Conservation (phyloP, 2,329 filamentous ascomycete genomes). For the Xylariaceae sp. region DNA sequence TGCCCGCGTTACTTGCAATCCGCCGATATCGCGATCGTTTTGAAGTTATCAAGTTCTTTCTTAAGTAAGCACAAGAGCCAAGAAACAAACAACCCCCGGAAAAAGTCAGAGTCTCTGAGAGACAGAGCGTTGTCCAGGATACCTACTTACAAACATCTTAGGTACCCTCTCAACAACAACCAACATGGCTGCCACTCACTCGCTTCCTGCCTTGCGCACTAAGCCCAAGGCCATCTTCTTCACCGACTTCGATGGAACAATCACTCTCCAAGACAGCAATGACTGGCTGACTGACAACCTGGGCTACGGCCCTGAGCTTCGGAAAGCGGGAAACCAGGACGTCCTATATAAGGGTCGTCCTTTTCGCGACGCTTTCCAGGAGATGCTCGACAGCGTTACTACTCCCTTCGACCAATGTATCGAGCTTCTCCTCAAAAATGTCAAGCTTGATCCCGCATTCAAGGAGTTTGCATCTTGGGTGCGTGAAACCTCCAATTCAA, state of each 20-base stretch:
- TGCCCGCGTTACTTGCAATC: neutral
- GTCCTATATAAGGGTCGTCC: slow-evolving; percentile 65
- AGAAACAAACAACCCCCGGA: neutral
- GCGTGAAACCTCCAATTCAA: neutral
- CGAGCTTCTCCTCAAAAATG: slow-evolving; percentile 69
- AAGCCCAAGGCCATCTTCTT: slow-evolving; percentile 95
- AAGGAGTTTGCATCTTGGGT: slow-evolving; percentile 80
- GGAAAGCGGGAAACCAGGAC: slow-evolving; percentile 67
- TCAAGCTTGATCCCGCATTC: slow-evolving; percentile 85
- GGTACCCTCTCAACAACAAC: neutral
- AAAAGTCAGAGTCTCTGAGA: neutral
- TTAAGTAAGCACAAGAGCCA: neutral
- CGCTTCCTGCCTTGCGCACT: slow-evolving; percentile 54
- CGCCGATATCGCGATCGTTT: neutral
- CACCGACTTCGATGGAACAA: slow-evolving; percentile 97
- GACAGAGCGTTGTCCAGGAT: neutral
- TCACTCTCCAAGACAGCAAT: slow-evolving; percentile 67
- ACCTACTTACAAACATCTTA: neutral
- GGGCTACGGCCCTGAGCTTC: slow-evolving; percentile 70
- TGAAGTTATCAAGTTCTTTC: neutral
- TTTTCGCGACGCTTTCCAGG: slow-evolving; percentile 82
- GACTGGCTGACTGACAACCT: slow-evolving; percentile 82
- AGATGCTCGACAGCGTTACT: slow-evolving; percentile 85
- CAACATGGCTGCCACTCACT: slow-evolving; percentile 10
- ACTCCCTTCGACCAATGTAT: slow-evolving; percentile 80